phyloP scores from a whole-genome alignment of 2,329 filamentous ascomycete genomes.

The Ophiostoma angusticollis region DNA sequence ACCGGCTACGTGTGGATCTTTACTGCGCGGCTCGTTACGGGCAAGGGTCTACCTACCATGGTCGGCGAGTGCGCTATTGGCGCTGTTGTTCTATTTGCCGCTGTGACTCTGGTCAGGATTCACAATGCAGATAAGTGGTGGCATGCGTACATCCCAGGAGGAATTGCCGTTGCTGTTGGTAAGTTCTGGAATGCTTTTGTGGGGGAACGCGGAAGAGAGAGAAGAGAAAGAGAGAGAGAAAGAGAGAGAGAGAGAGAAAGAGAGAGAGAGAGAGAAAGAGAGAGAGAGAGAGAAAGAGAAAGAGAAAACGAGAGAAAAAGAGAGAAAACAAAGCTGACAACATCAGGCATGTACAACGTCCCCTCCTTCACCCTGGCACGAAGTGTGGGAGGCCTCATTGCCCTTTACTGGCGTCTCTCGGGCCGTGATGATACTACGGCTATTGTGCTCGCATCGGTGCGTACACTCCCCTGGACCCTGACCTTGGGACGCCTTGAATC shows the following conservation, averaged over 20 bases:
- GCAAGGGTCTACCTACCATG: conserved; percentile 73
- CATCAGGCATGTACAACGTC: conserved; percentile 83
- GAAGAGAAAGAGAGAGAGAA: no score
- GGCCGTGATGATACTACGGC: conserved; percentile 56
- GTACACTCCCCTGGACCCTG: conserved; percentile 15
- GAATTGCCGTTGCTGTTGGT: conserved; percentile 91
- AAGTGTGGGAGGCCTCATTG: conserved; percentile 61
- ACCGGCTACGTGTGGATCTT: conserved; percentile 97
- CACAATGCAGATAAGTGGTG: conserved; percentile 42
- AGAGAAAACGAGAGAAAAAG: no score
- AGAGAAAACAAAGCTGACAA: no score
- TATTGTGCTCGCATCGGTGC: conserved; percentile 68
- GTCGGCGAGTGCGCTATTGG: conserved; percentile 67
- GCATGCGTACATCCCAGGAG: conserved; percentile 71
- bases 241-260: no score
- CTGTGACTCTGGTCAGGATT: conserved; percentile 60
- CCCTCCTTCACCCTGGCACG: conserved; percentile 89
- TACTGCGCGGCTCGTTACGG: conserved; percentile 84
- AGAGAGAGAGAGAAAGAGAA: no score
- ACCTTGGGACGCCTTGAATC: not conserved
- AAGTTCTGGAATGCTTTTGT: no score
- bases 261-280: no score
- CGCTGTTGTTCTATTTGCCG: conserved; percentile 61
- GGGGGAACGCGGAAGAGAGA: no score
- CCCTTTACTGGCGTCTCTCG: conserved; percentile 62